Evolutionary conservation across 2,329 filamentous ascomycete genomes (phyloP).

Genomic region (Xylariales sp.): DNA sequence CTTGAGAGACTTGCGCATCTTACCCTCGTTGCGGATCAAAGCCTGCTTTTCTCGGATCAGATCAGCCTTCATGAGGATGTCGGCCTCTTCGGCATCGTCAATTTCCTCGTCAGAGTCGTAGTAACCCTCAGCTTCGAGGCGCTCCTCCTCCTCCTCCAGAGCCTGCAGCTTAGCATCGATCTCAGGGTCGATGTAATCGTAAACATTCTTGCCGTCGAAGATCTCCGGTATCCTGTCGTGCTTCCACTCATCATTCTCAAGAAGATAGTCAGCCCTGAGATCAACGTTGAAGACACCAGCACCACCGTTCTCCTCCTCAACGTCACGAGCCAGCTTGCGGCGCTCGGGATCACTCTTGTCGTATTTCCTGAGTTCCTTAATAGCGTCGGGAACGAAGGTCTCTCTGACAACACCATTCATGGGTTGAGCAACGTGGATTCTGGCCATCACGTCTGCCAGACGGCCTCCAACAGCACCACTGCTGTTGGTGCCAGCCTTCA

Average conservation of each 20-base stretch:
- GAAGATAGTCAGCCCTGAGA: constrained; percentile 80
- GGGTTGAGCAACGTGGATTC: constrained; percentile 96
- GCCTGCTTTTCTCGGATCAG: constrained; percentile 92
- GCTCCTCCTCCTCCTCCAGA: constrained; percentile 93
- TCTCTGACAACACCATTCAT: constrained; percentile 75
- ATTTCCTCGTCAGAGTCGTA: constrained; percentile 83
- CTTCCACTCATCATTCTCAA: constrained; percentile 90
- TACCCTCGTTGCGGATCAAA: constrained; percentile 88
- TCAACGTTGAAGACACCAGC: constrained; percentile 96
- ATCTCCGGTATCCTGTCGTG: constrained; percentile 94
- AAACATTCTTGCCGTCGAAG: constrained; percentile 93
- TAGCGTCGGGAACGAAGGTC: constrained; percentile 82
- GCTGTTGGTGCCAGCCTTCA: constrained; percentile 82
- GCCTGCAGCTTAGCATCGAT: constrained; percentile 90
- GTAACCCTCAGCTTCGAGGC: constrained; percentile 84
- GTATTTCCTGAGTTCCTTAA: constrained; percentile 80
- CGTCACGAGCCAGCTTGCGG: constrained; percentile 73
- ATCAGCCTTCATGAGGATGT: constrained; percentile 86
- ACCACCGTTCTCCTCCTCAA: constrained; percentile 89
- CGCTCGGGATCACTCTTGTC: constrained; percentile 86
- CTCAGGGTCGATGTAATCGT: constrained; percentile 94
- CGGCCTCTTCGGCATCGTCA: constrained; percentile 84
- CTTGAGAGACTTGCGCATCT: constrained; percentile 95
- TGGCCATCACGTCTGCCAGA: constrained; percentile 82
- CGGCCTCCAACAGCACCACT: constrained; percentile 74